Percentiles rank a stretch among this genome's conserved stretches.
These are phyloP conservation scores for Colletotrichum limetticola DNA, from an alignment of 2,329 filamentous ascomycete genomes.

Conservation along the genomic window DNA sequence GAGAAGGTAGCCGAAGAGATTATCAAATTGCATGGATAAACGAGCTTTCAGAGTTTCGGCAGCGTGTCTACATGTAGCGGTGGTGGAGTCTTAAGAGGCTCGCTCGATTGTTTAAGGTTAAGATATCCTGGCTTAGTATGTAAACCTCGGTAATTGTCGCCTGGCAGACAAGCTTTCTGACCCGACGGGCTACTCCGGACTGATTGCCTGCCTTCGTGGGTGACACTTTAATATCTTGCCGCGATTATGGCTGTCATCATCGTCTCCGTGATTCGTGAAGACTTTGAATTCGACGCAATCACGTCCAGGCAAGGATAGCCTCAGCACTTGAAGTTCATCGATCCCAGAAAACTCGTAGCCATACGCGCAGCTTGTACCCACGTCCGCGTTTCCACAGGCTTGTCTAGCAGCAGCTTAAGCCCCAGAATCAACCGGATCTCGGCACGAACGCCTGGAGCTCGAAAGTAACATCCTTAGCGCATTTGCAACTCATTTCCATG, in stretches of 20 bases:
- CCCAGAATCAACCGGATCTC: background rate
- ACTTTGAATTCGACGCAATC: background rate
- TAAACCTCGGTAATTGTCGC: no score
- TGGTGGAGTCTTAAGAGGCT: background rate
- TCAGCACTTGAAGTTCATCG: background rate
- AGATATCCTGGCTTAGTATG: no score
- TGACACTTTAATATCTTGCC: background rate
- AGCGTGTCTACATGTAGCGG: no score
- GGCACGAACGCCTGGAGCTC: background rate
- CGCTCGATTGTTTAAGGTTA: no score
- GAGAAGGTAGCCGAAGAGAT: background rate
- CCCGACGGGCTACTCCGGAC: background rate
- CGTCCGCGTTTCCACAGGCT: background rate
- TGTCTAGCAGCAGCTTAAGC: background rate
- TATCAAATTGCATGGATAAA: background rate
- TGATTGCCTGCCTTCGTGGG: background rate
- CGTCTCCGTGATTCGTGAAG: background rate
- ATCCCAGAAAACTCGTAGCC: background rate
- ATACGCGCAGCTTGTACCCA: background rate
- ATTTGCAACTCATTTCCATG: background rate
- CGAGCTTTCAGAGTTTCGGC: background rate
- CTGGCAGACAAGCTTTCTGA: background rate
- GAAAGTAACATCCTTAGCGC: background rate
- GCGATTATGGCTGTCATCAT: background rate
- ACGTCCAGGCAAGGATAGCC: background rate